Evolutionary conservation across 352 stramenopile species (phyloP).

Genomic region (Peronospora farinosa): DNA sequence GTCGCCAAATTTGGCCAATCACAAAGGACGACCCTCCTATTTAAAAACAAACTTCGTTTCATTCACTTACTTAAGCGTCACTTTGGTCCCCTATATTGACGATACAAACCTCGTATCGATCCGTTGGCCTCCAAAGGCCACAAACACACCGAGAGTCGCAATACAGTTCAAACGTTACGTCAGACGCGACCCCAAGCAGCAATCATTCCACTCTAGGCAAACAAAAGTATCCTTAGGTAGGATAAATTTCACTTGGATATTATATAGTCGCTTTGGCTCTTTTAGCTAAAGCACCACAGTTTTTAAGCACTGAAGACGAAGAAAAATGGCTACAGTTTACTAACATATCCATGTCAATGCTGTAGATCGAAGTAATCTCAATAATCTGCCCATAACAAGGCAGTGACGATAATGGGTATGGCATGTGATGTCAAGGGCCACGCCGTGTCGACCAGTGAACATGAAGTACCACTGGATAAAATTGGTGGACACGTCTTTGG

Average conservation of each 20-base stretch:
- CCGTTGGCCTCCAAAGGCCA: constrained; percentile 39
- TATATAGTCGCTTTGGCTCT: too few relatives aligned
- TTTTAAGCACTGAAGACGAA: not conserved
- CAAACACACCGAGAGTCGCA: constrained; percentile 28
- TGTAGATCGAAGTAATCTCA: constrained; percentile 1
- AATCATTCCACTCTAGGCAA: not conserved
- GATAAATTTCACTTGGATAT: not conserved
- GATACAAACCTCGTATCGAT: constrained; percentile 36
- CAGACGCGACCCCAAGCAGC: not conserved
- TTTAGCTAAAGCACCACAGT: too few relatives aligned
- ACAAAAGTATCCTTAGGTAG: not conserved
- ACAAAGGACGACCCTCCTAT: constrained; percentile 5
- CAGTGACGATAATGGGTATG: constrained; percentile 53
- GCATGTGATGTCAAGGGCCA: constrained; percentile 49
- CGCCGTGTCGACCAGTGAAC: constrained; percentile 22
- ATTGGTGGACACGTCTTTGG: constrained; percentile 11
- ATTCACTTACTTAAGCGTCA: constrained; percentile 26
- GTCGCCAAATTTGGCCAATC: constrained; percentile 13
- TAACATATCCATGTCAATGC: constrained; percentile 6
- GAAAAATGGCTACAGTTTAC: constrained; percentile 3
- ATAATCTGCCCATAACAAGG: constrained; percentile 1
- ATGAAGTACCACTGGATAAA: constrained; percentile 15
- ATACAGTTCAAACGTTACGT: too few relatives aligned
- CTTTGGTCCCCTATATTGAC: constrained; percentile 35
- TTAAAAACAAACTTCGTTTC: not conserved